Percentiles rank a stretch among this genome's conserved stretches.
Conservation (phyloP, 2,329 filamentous ascomycete genomes). For the Fusarium palustre region DNA sequence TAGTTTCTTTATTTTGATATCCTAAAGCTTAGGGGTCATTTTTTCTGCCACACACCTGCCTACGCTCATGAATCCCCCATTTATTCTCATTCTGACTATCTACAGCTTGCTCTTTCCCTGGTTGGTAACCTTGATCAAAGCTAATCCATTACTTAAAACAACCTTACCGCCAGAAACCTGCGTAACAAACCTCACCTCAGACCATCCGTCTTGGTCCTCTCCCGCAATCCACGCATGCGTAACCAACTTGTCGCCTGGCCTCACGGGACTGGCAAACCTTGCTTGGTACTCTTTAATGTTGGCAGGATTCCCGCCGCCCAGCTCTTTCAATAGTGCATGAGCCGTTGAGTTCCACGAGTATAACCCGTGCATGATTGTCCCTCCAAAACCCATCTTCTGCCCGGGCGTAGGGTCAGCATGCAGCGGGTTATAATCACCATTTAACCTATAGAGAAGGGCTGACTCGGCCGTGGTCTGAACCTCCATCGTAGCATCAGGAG, state of each 20-base stretch:
- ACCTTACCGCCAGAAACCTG: constrained; percentile 10
- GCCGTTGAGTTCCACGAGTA: constrained; percentile 62
- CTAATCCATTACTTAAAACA: constrained; percentile 16
- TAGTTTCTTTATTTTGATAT: too few species aligned
- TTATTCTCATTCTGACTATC: background rate
- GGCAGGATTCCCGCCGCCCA: constrained; percentile 55
- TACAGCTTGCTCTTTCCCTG: constrained; percentile 4
- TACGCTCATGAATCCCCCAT: too few species aligned
- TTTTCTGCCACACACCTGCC: too few species aligned
- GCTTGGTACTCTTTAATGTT: constrained; percentile 58
- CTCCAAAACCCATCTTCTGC: constrained; percentile 57
- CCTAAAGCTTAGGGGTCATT: too few species aligned
- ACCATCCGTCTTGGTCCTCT: background rate
- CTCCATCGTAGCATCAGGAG: constrained; percentile 54
- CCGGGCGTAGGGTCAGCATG: constrained; percentile 59
- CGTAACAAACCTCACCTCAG: constrained; percentile 14
- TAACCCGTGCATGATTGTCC: constrained; percentile 60
- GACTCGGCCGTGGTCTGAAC: constrained; percentile 55
- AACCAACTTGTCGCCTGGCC: constrained; percentile 59
- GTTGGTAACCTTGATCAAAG: background rate
- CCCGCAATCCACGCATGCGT: constrained; percentile 58
- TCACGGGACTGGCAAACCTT: constrained; percentile 60
- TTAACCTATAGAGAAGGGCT: constrained; percentile 58
- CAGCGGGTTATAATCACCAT: constrained; percentile 63
- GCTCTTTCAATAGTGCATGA: constrained; percentile 55